These are phyloP conservation scores for Passalora sequoiae DNA, from an alignment of 2,329 filamentous ascomycete species.

Conservation along the genomic window DNA sequence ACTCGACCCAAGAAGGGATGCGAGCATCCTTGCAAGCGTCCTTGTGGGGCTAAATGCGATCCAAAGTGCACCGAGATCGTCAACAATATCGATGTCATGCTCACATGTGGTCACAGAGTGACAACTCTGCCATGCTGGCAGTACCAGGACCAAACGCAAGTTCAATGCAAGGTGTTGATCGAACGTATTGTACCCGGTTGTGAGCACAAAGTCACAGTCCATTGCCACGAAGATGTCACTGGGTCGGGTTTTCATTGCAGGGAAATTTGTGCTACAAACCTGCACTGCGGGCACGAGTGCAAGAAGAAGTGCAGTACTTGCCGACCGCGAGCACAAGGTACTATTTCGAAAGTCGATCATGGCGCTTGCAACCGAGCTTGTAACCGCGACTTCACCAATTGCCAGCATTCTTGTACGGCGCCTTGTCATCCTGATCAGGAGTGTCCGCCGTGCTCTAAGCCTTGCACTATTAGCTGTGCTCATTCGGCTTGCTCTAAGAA, in stretches of 20 bases:
- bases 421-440: conserved; percentile 49
- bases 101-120: conserved; percentile 30
- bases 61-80: conserved; percentile 34
- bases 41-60: conserved; percentile 41
- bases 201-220: conserved; percentile 47
- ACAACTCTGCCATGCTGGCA: conserved; percentile 25
- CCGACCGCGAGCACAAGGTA: conserved; percentile 33
- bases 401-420: conserved; percentile 50
- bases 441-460: conserved; percentile 46
- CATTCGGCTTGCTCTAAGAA: conserved; percentile 7
- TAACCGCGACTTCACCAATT: conserved; percentile 49
- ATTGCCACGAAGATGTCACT: conserved; percentile 44
- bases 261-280: too few relatives aligned
- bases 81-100: conserved; percentile 15
- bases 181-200: conserved; percentile 51
- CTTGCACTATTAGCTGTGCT: conserved; percentile 50
- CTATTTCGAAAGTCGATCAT: conserved; percentile 39
- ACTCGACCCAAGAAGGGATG: conserved; percentile 35
- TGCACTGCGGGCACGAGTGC: conserved; percentile 58
- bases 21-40: conserved; percentile 38
- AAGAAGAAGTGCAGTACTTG: conserved; percentile 48
- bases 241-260: conserved; percentile 47
- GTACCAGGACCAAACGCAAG: conserved; percentile 40
- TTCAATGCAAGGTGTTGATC: conserved; percentile 49
- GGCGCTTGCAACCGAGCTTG: conserved; percentile 48